phyloP scores from a whole-genome alignment of 2,329 filamentous ascomycete species.

The Bipolaris gigantea region DNA sequence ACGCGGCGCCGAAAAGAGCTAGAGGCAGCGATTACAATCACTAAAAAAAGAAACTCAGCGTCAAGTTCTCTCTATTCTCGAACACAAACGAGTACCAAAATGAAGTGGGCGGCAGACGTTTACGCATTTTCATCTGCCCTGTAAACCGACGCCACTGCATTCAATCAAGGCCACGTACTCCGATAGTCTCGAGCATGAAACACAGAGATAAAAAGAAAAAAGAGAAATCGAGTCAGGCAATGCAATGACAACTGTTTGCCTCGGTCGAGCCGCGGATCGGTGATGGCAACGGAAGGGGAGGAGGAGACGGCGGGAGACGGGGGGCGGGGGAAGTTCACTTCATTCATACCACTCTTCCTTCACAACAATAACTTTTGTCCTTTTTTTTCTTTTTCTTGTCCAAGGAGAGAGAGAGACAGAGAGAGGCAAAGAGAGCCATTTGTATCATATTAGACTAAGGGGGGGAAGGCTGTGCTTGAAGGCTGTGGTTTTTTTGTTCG shows the following conservation, averaged over 20 bases:
- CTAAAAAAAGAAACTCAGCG: conserved; percentile 1
- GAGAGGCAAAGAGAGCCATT: conserved; percentile 1
- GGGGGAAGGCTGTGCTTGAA: conserved; percentile 2
- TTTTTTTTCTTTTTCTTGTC: too few relatives aligned
- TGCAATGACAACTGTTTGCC: conserved; percentile 1
- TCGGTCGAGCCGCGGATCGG: conserved; percentile 9
- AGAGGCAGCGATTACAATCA: conserved; percentile 2
- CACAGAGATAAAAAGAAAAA: neutral
- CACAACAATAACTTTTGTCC: neutral
- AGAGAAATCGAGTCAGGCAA: neutral
- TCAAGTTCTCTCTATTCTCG: conserved; percentile 9
- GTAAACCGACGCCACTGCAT: neutral
- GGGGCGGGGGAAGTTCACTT: neutral
- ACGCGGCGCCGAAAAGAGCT: conserved; percentile 33
- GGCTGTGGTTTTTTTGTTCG: too few relatives aligned
- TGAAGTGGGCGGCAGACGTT: neutral
- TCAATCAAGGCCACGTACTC: neutral
- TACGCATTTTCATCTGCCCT: neutral
- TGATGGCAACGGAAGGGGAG: conserved; percentile 3
- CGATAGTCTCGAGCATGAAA: neutral
- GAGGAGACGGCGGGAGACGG: too few relatives aligned
- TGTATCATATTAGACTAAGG: conserved; percentile 15
- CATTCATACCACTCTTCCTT: conserved; percentile 1
- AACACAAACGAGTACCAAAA: conserved; percentile 4
- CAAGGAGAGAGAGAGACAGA: neutral